Conservation (phyloP, 176 grass and related monocot species). For the Cymbopogon citratus region DNA sequence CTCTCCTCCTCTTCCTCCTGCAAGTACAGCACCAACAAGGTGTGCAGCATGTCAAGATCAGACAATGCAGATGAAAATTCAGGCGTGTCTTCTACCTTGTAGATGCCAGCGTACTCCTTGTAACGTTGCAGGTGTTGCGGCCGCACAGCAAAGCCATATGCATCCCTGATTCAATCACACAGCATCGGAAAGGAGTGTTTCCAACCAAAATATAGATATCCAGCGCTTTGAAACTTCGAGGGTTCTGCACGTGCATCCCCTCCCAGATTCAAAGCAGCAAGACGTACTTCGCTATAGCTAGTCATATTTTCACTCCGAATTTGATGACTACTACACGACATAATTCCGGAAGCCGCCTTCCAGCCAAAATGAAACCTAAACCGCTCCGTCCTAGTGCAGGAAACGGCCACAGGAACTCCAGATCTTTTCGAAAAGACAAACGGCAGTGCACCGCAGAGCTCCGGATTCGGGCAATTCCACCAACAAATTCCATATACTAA, state of each 20-base stretch:
- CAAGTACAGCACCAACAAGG: slow-evolving; percentile 7
- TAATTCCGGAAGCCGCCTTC: not conserved
- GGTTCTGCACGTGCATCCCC: not conserved
- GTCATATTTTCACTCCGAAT: not conserved
- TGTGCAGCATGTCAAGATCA: not conserved
- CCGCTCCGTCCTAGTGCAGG: slow-evolving; percentile 24
- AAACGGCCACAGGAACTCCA: slow-evolving; percentile 41
- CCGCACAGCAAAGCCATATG: slow-evolving; percentile 86
- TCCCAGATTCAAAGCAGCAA: not conserved
- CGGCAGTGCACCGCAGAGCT: slow-evolving; percentile 20
- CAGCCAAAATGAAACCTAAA: not conserved
- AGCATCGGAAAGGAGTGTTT: not conserved
- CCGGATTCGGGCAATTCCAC: slow-evolving; percentile 28
- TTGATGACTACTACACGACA: not conserved
- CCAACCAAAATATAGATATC: not conserved
- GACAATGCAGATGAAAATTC: slow-evolving; percentile 13
- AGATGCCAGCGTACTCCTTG: slow-evolving; percentile 93
- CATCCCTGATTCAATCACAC: slow-evolving; percentile 70
- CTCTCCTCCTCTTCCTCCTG: slow-evolving; percentile 99
- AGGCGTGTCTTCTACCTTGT: slow-evolving; percentile 45
- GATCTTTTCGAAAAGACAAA: slow-evolving; percentile 34
- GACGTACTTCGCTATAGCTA: not conserved
- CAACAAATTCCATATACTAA: not conserved
- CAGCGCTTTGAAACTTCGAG: slow-evolving; percentile 5
- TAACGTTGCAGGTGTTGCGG: slow-evolving; percentile 95